phyloP scores from a whole-genome alignment of 768 basidiomycete genomes.

The button mushroom (Agaricus bisporus) region DNA sequence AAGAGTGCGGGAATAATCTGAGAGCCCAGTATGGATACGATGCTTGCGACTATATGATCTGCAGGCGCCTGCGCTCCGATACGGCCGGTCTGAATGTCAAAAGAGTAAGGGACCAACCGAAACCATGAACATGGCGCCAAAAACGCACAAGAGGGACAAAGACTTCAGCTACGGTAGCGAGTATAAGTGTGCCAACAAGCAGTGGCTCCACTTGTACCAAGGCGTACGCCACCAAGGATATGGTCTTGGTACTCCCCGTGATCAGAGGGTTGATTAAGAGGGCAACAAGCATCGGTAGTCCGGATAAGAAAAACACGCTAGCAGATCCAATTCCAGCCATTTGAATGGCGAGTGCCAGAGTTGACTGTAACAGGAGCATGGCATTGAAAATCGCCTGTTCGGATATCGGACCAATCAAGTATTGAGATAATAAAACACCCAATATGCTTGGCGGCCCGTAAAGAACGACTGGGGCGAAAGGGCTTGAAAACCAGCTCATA shows the following conservation, averaged over 20 bases:
- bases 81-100: constrained; percentile 62
- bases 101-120: background rate
- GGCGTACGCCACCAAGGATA: constrained; percentile 60
- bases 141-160: constrained; percentile 79
- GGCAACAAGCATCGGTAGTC: constrained; percentile 48
- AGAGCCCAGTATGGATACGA: constrained; percentile 54
- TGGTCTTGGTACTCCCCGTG: constrained; percentile 21
- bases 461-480: constrained; percentile 56
- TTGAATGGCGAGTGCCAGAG: constrained; percentile 55
- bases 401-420: constrained; percentile 40
- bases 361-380: constrained; percentile 53
- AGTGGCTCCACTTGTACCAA: constrained; percentile 53
- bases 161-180: constrained; percentile 66
- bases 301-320: constrained; percentile 63
- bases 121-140: background rate
- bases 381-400: constrained; percentile 63
- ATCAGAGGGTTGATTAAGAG: constrained; percentile 41
- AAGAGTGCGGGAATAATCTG: constrained; percentile 53
- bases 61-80: constrained; percentile 78
- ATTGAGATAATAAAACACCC: constrained; percentile 59
- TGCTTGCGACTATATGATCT: constrained; percentile 82
- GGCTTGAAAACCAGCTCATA: constrained; percentile 83
- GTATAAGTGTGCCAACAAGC: constrained; percentile 49
- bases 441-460: constrained; percentile 73
- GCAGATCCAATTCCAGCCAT: constrained; percentile 67